Base-by-base conservation (phyloP, 495 filamentous ascomycete species). In the Neurospora sp. region DNA sequence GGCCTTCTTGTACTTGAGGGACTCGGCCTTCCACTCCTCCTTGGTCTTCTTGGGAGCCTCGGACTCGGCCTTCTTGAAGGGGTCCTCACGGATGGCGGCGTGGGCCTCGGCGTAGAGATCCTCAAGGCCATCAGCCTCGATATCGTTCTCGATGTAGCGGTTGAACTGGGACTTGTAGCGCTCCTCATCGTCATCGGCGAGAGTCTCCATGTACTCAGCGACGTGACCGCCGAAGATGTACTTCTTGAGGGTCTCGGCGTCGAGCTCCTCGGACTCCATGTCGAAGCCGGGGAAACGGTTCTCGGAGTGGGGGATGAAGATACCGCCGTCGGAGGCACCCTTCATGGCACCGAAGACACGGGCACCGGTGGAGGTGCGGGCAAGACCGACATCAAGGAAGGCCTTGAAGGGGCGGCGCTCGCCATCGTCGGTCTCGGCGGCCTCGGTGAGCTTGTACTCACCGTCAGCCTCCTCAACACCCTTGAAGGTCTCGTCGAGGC, bases 341-440 rank as follows among this genome's bases (percentile, higher is more conserved):
- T 99, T 99, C 94, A 99, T 96, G 84, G 94, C 96, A 85, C 91
- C 96, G 85, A 99, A 99, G 86, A 99, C 88, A 85, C 96, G 93
- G 83, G 95, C 93, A 89, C 96, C 96, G 78, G 96, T 98, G 76
- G 94, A 97, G 80, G 96, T 99, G 77, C 95, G 92, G 85, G 90
- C 88, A 81, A 99, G 92, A 88, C 96, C 96, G 78, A 99, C 96
- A 83, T 99, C 96, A 74, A 99, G 90, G 90, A 92, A 92, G 82
- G 91, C 92, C 92, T 98, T 98, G 92, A 99, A 98, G 77, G 96
- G 96, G 80, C 96, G 93, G 84, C 96, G 94, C 78, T 94, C 93
- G 72, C 91, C 92, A 70, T 92, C 91, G 76, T 90, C 89, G 72
- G 89, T 88, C 86, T 98, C 95, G 76, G 90, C 89, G 76, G 92